Conservation (phyloP, 2,329 filamentous ascomycete genomes). For the Amesomyces nigricolor region DNA sequence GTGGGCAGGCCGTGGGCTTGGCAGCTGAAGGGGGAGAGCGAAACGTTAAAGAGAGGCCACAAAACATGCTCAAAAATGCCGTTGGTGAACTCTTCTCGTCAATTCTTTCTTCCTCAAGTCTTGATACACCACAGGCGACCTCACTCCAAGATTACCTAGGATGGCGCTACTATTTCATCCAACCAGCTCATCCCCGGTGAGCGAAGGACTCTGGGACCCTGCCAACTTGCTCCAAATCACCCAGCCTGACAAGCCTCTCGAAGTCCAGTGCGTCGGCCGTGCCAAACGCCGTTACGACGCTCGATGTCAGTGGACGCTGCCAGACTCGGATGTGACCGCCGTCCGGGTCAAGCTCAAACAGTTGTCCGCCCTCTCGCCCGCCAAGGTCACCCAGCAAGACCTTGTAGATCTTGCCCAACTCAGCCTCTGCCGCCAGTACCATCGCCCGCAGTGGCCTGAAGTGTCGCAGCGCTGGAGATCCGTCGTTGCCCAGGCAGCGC, state of each 20-base stretch:
- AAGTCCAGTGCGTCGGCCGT: neutral
- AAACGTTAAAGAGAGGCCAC: no score
- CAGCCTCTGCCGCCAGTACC: neutral
- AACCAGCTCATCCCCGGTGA: neutral
- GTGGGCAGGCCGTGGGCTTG: no score
- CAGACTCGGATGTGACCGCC: neutral
- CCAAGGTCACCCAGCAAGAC: neutral
- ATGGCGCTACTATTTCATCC: neutral
- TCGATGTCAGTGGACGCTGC: neutral
- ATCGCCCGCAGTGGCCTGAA: neutral
- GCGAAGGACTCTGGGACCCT: conserved; percentile 4
- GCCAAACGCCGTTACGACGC: neutral
- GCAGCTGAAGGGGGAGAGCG: no score
- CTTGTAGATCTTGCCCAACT: neutral
- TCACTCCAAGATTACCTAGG: neutral
- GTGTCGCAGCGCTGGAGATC: neutral
- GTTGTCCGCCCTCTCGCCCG: neutral
- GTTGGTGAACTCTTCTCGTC: no score
- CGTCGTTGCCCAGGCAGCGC: neutral
- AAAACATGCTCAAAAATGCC: no score
- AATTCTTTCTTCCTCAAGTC: neutral
- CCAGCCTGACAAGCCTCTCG: neutral
- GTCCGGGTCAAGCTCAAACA: neutral
- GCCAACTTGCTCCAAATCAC: conserved; percentile 1
- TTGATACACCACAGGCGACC: neutral